Conservation (phyloP, 495 filamentous ascomycete species). For the Filosporella fistucella region DNA sequence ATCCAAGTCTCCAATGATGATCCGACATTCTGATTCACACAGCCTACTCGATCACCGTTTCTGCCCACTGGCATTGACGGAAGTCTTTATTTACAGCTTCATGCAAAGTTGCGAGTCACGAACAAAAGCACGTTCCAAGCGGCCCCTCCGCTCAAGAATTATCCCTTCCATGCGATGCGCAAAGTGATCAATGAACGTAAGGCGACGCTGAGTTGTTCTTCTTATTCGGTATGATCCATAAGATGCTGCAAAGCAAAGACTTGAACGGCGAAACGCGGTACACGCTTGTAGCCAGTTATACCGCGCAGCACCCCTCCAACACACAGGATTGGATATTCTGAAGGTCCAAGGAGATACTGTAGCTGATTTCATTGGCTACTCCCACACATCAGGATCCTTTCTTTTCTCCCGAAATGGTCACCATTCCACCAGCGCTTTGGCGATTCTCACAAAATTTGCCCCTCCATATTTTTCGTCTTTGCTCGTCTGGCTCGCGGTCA, state of each 20-base stretch:
- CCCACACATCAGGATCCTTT: neutral
- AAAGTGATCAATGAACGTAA: neutral
- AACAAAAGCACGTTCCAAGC: conserved; percentile 1
- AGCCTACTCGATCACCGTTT: conserved; percentile 8
- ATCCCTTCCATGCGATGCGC: too few relatives aligned
- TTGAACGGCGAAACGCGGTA: conserved; percentile 20
- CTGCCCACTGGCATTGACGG: neutral
- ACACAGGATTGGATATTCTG: conserved; percentile 13
- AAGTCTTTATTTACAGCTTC: conserved; percentile 17
- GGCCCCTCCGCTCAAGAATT: conserved; percentile 1
- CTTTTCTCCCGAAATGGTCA: neutral
- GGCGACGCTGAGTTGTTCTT: neutral
- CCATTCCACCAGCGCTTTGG: neutral
- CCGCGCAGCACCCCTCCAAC: conserved; percentile 15
- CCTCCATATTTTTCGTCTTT: neutral
- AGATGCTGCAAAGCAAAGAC: conserved; percentile 11
- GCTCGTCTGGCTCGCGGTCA: neutral
- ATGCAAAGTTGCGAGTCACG: conserved; percentile 15
- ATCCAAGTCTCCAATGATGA: neutral
- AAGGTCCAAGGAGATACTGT: conserved; percentile 13
- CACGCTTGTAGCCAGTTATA: conserved; percentile 15
- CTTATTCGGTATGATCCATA: conserved; percentile 9
- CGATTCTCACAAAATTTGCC: neutral
- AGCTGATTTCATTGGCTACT: neutral
- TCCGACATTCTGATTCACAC: too few relatives aligned